A percentile compares a stretch with the other conserved stretches of the same genome.
Conservation (phyloP, 345 rosid species). For the Salix purpurea region DNA sequence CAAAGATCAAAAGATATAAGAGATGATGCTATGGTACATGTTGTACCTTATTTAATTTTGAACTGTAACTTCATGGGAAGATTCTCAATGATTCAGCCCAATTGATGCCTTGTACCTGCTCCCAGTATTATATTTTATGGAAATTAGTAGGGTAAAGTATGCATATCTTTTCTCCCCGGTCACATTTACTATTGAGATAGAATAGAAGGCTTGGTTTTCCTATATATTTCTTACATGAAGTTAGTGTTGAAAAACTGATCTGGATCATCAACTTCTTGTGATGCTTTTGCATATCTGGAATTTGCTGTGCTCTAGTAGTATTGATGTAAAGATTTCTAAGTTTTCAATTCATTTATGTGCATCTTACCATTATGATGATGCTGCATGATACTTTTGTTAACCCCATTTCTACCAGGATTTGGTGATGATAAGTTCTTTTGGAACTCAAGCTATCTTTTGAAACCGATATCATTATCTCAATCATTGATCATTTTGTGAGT, state of each 20-base stretch:
- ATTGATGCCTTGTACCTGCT: conserved; percentile 18
- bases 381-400: not conserved
- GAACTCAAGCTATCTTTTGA: not conserved
- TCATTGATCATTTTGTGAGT: not conserved
- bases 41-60: conserved; percentile 12
- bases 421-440: not conserved
- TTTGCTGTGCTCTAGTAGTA: not conserved
- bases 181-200: conserved; percentile 6
- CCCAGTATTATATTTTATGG: conserved; percentile 11
- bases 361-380: not conserved
- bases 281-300: not conserved
- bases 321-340: not conserved
- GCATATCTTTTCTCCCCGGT: conserved; percentile 8
- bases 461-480: not conserved
- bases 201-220: conserved; percentile 5
- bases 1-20: conserved; percentile 38
- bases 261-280: not conserved
- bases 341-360: not conserved
- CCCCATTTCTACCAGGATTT: not conserved
- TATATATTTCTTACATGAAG: not conserved
- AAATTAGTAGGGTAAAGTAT: conserved; percentile 23
- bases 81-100: conserved; percentile 8
- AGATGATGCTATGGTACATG: conserved; percentile 29
- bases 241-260: not conserved
- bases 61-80: conserved; percentile 9